Base-by-base conservation (phyloP, 495 filamentous ascomycete genomes). In the Corynascus novoguineensis region DNA sequence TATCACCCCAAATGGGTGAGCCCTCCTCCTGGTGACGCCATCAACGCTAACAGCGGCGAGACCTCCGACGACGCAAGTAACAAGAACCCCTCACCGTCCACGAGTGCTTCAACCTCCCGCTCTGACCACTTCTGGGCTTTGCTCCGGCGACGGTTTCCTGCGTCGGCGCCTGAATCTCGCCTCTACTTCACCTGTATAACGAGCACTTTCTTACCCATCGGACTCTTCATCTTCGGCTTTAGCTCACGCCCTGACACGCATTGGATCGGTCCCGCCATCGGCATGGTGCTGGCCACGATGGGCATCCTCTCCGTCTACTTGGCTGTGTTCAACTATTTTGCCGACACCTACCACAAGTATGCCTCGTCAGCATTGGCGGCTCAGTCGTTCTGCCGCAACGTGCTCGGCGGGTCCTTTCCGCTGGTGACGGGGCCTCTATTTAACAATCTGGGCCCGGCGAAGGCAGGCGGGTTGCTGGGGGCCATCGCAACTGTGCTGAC, bases 271-370 rank as follows among this genome's bases (percentile, higher is more conserved):
- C 91, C 92, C 6, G 72, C 84, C 0, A 67, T 95, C 19, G 85
- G 82, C 0, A 76, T 96, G 46, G 81, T 74, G 0, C 81, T 86
- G 56, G 84, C 89, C 4, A 95, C 87, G 0, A 88, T 95, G 76
- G 92, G 92, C 10, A 95, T 97, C 50, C 90, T 89, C 65, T 84
- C 83, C 40, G 83, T 97, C 42, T 97, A 96, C 65, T 76, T 97
- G 7, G 88, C 92, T 1, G 86, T 89, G 0, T 96, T 96, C 74
- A 97, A 96, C 63, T 96, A 96, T 61, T 79, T 96, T 14, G 90
- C 91, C n/a, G 92, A 96, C 69, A 86, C 82, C 2, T 97, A 96
- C 68, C 86, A 90, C 65, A 76, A 80, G 0, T 95, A 89, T 62
- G 89, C 92, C 2, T 89, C 84, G 52, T 93, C 87, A 9, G 92